Evolutionary conservation across 495 filamentous ascomycete species (phyloP).

Genomic region (Penicillium simplicissimum): DNA sequence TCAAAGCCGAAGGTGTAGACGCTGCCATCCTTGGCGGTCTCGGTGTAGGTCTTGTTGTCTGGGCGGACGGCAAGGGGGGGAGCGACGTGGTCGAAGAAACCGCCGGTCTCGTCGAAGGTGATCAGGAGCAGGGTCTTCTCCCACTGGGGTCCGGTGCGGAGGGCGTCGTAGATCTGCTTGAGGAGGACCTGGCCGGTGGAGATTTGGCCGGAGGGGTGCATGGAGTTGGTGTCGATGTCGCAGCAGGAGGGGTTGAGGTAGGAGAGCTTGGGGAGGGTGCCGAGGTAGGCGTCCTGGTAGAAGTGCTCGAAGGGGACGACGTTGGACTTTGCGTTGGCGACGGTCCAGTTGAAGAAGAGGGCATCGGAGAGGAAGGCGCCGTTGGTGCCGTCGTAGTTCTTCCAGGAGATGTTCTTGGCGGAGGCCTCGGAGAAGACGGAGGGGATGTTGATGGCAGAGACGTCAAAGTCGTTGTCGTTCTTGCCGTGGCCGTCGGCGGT

Average conservation of each 20-base stretch:
- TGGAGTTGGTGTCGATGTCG: constrained; percentile 46
- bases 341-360: constrained; percentile 50
- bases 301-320: constrained; percentile 41
- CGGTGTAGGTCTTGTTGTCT: constrained; percentile 49
- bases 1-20: constrained; percentile 49
- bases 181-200: constrained; percentile 51
- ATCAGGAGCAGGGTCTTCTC: constrained; percentile 50
- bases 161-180: constrained; percentile 54
- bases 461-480: constrained; percentile 47
- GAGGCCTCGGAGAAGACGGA: constrained; percentile 50
- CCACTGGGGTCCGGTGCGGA: constrained; percentile 51
- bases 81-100: constrained; percentile 55
- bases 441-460: constrained; percentile 35
- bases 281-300: constrained; percentile 44
- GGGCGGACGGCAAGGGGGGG: constrained; percentile 46
- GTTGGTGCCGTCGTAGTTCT: constrained; percentile 51
- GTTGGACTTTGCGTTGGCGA: constrained; percentile 33
- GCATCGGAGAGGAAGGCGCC: constrained; percentile 38
- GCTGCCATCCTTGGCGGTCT: constrained; percentile 40
- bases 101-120: constrained; percentile 54
- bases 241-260: constrained; percentile 60
- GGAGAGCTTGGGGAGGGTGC: constrained; percentile 48
- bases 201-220: constrained; percentile 51
- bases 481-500: constrained; percentile 49
- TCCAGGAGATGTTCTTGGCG: constrained; percentile 48